Evolutionary conservation across 2,329 filamentous ascomycete species (phyloP).

Genomic region (Metarhizium robertsii): DNA sequence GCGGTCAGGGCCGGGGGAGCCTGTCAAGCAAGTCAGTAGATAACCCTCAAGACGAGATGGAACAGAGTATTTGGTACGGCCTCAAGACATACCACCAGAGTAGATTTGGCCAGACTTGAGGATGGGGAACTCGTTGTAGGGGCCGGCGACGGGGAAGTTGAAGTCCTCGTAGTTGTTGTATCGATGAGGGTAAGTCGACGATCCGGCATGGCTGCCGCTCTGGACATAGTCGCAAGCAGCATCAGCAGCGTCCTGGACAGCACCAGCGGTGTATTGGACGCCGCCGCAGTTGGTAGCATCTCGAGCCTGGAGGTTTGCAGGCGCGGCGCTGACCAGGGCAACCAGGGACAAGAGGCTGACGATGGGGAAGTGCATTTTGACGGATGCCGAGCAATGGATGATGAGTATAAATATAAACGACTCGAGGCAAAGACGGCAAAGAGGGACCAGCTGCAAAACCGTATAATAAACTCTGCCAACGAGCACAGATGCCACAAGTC

Average conservation of each 20-base stretch:
- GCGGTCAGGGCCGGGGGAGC: constrained; percentile 53
- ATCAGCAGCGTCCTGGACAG: constrained; percentile 18
- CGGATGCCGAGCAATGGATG: not conserved
- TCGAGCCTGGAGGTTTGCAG: constrained; percentile 14
- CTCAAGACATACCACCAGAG: constrained; percentile 21
- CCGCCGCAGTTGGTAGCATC: constrained; percentile 21
- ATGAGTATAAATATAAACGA: too few relatives aligned
- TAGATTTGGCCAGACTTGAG: constrained; percentile 20
- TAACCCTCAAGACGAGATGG: not conserved
- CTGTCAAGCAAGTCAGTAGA: constrained; percentile 9
- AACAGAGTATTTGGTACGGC: not conserved
- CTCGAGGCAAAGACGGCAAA: not conserved
- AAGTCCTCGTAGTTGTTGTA: constrained; percentile 31
- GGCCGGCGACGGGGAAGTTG: constrained; percentile 19
- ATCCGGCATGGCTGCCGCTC: constrained; percentile 14
- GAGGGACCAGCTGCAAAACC: not conserved
- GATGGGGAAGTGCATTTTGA: constrained; percentile 17
- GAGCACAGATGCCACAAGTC: too few relatives aligned
- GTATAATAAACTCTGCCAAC: not conserved
- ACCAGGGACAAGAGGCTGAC: constrained; percentile 18
- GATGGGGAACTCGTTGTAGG: constrained; percentile 32
- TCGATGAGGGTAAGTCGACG: constrained; percentile 27
- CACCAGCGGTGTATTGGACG: constrained; percentile 16
- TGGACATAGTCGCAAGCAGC: constrained; percentile 17
- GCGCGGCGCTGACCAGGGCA: constrained; percentile 18